These are phyloP conservation scores for Reticulascus tulasneorum DNA, from an alignment of 2,329 filamentous ascomycete genomes.

Conservation along the genomic window DNA sequence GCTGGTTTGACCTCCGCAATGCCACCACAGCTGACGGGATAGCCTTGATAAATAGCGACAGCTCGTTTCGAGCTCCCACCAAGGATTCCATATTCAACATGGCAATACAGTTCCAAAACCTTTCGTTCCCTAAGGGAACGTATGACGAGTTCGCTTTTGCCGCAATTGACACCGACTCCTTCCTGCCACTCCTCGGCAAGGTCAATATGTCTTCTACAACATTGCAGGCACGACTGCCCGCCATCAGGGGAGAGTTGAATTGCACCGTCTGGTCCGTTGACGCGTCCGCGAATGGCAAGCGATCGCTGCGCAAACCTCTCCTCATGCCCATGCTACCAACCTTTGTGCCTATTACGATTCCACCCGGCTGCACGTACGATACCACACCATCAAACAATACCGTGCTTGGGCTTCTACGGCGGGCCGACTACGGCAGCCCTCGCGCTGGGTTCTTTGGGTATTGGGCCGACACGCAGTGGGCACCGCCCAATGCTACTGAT, in stretches of 20 bases:
- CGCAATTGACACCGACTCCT: neutral
- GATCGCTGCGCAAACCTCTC: no score
- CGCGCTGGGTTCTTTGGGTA: no score
- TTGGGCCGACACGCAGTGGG: no score
- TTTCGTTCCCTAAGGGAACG: neutral
- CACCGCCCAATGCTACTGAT: no score
- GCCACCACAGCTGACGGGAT: no score
- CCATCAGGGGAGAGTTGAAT: neutral
- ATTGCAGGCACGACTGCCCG: neutral
- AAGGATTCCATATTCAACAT: neutral
- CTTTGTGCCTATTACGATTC: neutral
- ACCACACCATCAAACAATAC: neutral
- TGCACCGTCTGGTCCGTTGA: neutral
- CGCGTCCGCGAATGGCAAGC: neutral
- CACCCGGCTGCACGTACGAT: neutral
- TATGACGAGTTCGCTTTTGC: neutral
- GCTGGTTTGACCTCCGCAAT: neutral
- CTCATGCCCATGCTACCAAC: no score
- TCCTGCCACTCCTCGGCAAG: neutral
- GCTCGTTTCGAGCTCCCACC: no score
- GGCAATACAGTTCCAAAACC: constrained; percentile 1
- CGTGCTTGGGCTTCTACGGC: neutral
- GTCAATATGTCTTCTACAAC: neutral
- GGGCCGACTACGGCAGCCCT: neutral
- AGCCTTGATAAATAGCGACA: no score